These are phyloP conservation scores for Funneliformis caledonium DNA, from an alignment of 371 early-diverging fungal genomes.

Conservation along the genomic window DNA sequence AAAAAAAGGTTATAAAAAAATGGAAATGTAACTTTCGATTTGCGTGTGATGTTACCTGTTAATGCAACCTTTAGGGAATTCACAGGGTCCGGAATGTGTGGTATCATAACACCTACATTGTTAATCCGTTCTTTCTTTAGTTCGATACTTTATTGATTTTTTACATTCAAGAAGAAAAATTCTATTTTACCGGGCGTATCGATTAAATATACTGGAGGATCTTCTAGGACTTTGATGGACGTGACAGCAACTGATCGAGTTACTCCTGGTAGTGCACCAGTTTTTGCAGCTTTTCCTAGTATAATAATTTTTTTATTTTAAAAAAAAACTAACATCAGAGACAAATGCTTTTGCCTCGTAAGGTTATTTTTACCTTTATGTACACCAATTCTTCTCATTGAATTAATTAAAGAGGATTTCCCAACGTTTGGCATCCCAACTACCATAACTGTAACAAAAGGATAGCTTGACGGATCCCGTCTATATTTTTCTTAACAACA, in stretches of 20 bases:
- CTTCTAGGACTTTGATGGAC: conserved; percentile 80
- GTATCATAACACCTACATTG: conserved; percentile 74
- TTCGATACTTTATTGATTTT: background rate
- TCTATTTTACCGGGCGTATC: conserved; percentile 78
- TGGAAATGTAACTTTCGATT: no score
- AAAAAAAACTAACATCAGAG: background rate
- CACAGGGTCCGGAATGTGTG: conserved; percentile 78
- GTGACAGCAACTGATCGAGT: conserved; percentile 82
- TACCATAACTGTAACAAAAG: conserved; percentile 73
- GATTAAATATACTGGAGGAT: conserved; percentile 86
- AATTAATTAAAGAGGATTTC: conserved; percentile 91
- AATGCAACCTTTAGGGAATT: conserved; percentile 80
- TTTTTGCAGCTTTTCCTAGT: conserved; percentile 79
- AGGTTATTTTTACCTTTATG: conserved; percentile 48
- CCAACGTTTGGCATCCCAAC: conserved; percentile 98
- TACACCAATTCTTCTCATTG: conserved; percentile 75
- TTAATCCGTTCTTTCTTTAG: background rate
- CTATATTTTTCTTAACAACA: conserved; percentile 36
- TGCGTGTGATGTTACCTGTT: conserved; percentile 57
- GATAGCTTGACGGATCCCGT: conserved; percentile 46
- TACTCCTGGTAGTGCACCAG: conserved; percentile 89
- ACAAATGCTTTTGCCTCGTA: background rate
- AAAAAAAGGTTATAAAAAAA: background rate
- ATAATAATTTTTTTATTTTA: background rate
- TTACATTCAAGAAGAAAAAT: background rate